A percentile compares a stretch with the other conserved stretches of the same genome.
Evolutionary conservation across 2,329 filamentous ascomycete genomes (phyloP).

Genomic region (Neocatenulostroma microsporum): DNA sequence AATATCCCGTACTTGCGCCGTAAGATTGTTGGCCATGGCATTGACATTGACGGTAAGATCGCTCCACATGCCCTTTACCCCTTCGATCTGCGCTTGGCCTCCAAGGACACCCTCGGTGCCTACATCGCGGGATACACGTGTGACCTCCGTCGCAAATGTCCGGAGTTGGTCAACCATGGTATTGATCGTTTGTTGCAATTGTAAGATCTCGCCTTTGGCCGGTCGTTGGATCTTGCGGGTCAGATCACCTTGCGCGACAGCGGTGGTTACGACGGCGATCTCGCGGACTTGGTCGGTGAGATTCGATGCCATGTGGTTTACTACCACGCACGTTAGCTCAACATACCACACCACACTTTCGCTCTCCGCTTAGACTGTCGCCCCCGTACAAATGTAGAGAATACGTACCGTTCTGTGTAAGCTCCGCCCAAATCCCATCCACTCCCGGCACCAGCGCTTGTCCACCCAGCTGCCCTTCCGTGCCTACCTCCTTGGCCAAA

Average conservation of each 20-base stretch:
- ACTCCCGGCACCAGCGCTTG: constrained; percentile 91
- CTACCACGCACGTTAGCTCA: constrained; percentile 40
- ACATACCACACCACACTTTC: too few species aligned
- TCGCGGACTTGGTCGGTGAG: constrained; percentile 95
- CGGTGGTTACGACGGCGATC: constrained; percentile 93
- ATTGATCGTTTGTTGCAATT: constrained; percentile 82
- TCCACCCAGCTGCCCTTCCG: constrained; percentile 85
- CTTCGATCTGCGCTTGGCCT: constrained; percentile 57
- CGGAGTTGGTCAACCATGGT: constrained; percentile 61
- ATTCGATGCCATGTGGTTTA: constrained; percentile 99
- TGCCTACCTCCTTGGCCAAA: constrained; percentile 90
- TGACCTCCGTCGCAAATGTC: constrained; percentile 58
- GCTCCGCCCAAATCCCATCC: constrained; percentile 93
- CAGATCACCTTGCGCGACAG: constrained; percentile 85
- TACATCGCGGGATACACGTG: constrained; percentile 57
- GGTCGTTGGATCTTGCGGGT: constrained; percentile 95
- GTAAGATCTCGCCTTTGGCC: constrained; percentile 86
- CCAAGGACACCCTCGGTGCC: constrained; percentile 57
- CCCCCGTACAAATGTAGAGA: constrained; percentile 1
- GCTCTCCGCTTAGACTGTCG: too few species aligned
- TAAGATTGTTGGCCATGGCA: constrained; percentile 48
- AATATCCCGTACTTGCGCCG: constrained; percentile 47
- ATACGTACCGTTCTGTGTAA: constrained; percentile 58
- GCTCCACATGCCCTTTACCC: constrained; percentile 60
- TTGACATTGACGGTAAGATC: constrained; percentile 53